Evolutionary conservation across 2,329 filamentous ascomycete species (phyloP), one percentile per base, ranked within the genome.

Genomic region (Neurospora crassa): DNA sequence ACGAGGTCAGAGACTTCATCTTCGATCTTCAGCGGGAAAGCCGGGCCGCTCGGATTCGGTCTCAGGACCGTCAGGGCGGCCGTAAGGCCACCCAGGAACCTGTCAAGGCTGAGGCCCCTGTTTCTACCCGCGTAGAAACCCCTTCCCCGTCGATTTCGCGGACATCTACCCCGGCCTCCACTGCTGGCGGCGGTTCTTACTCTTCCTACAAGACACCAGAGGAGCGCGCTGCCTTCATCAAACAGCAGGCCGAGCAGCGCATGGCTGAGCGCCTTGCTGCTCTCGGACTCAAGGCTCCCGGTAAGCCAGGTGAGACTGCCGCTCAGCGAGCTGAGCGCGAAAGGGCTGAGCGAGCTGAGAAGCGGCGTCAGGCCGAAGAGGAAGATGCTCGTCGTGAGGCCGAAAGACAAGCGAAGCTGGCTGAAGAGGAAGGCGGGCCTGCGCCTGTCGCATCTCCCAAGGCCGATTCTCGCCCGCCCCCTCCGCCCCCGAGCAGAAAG

Each of bases 1-100:
- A 99, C 78, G 94, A 97, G 78, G 92, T 98, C 73, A 93, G 94
- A 78, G 96, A 99, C 78, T 98, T 99, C 81, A 99, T 99, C 79
- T 98, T 96, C 79, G 96, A 98, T 76, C 84, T 99, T 70, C 94
- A 97, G 79, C 90, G 95, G 73, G 92, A 90, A 73, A 96, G 93
- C 79, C 89, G 94, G 74, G 87, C 93, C 74, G 86, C 92, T 70
- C 90, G 90, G 72, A 82, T 96, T 71, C 85, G 87, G 72, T 82
- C 84, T 68, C 89, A 87, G 78, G 90, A 89, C 73, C 86, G 82
- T 71, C 84, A 84, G 37, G 80, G 82, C 24, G 80, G 84, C 5
- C 84, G 83, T 41, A 79, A 82, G 67, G 71, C 81, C 20, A 77
- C 81, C 16, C 80, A 80, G 12, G 83, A 86, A 70, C 81, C 86